Evolutionary conservation across 1,139 yeast genomes (phyloP).

Genomic region (Scheffersomyces insectosa): DNA sequence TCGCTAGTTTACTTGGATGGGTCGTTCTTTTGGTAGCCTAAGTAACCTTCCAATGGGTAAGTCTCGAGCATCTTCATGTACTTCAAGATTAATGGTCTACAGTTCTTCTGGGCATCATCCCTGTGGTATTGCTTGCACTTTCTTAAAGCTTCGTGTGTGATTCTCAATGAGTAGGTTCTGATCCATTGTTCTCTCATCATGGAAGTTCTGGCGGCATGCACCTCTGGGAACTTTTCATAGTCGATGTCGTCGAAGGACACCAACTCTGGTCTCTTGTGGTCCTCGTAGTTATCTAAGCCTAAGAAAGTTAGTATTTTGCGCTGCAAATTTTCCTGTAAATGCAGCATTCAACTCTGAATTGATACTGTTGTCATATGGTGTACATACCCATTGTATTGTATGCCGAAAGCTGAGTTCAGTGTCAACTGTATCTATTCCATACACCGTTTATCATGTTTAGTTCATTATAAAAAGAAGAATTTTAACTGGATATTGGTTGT

Average conservation of each 20-base stretch:
- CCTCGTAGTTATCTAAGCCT: slow-evolving; percentile 42
- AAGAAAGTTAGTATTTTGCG: slow-evolving; percentile 12
- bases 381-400: slow-evolving; percentile 8
- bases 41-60: slow-evolving; percentile 67
- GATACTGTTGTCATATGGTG: background rate
- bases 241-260: slow-evolving; percentile 85
- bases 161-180: slow-evolving; percentile 65
- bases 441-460: background rate
- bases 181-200: slow-evolving; percentile 82
- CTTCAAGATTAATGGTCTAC: slow-evolving; percentile 63
- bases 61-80: slow-evolving; percentile 75
- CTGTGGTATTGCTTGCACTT: slow-evolving; percentile 75
- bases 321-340: background rate
- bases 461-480: slow-evolving; percentile 19
- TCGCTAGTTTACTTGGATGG: slow-evolving; percentile 56
- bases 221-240: slow-evolving; percentile 64
- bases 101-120: slow-evolving; percentile 74
- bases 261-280: slow-evolving; percentile 67
- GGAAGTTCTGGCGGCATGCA: slow-evolving; percentile 73
- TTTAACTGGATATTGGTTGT: slow-evolving; percentile 19
- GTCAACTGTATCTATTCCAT: slow-evolving; percentile 2
- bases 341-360: background rate
- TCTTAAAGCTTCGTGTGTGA: slow-evolving; percentile 72
- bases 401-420: background rate
- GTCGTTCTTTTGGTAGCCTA: slow-evolving; percentile 85